phyloP scores from a whole-genome alignment of 371 early-diverging fungal genomes.

The Apophysomyces variabilis region DNA sequence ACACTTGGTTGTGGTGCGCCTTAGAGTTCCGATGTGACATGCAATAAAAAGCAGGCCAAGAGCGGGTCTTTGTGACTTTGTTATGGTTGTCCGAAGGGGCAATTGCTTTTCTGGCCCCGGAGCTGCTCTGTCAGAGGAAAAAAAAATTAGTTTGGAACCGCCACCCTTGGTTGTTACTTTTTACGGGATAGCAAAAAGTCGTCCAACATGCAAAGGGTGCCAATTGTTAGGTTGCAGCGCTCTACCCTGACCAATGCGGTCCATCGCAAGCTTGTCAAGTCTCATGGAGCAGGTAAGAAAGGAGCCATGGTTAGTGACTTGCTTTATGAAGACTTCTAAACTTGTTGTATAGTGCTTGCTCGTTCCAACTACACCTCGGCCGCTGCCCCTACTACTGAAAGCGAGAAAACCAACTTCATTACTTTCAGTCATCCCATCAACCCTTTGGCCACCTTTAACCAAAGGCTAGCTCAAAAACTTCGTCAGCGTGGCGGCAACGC shows the following conservation, averaged over 20 bases:
- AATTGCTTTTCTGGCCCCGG: too few relatives aligned
- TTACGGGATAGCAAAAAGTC: neutral
- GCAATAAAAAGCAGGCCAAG: too few relatives aligned
- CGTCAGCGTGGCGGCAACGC: constrained; percentile 15
- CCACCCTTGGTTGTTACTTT: neutral
- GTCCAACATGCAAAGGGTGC: neutral
- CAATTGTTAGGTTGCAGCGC: neutral
- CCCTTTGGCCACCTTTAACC: constrained; percentile 35
- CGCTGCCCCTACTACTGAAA: neutral
- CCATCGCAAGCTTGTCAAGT: neutral
- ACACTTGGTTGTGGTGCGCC: too few relatives aligned
- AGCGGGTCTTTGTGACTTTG: too few relatives aligned
- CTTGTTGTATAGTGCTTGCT: neutral
- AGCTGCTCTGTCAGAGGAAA: too few relatives aligned
- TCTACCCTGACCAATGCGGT: neutral
- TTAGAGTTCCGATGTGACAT: too few relatives aligned
- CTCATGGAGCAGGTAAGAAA: constrained; percentile 6
- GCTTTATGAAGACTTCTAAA: neutral
- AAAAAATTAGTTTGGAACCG: neutral
- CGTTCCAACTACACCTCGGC: constrained; percentile 9
- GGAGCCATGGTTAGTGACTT: neutral
- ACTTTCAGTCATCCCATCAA: constrained; percentile 44
- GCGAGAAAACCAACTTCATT: constrained; percentile 14
- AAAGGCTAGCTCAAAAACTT: constrained; percentile 20
- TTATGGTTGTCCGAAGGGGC: too few relatives aligned